Conservation (phyloP, 192 early-diverging fungal species). For the Backusella morwellensis region DNA sequence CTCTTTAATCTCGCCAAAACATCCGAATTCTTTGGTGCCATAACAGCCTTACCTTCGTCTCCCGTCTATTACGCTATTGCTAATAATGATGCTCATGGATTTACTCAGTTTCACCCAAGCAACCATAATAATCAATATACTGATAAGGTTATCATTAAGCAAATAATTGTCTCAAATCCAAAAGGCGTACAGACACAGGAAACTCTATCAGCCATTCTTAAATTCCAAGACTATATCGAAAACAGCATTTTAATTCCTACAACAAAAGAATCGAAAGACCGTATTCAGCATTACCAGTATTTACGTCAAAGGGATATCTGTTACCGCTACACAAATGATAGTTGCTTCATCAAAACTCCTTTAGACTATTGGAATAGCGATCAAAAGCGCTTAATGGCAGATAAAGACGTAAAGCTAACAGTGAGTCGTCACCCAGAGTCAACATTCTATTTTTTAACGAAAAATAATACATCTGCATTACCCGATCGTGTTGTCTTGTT, state of each 20-base stretch:
- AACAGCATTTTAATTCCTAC: conserved; percentile 35
- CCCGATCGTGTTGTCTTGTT: conserved; percentile 37
- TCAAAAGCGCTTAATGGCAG: conserved; percentile 17
- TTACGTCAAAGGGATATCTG: conserved; percentile 29
- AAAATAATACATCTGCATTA: background rate
- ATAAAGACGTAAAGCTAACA: conserved; percentile 12
- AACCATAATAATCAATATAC: background rate
- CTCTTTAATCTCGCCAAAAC: conserved; percentile 66
- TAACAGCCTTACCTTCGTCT: conserved; percentile 36
- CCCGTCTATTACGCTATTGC: conserved; percentile 35
- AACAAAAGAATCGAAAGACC: background rate
- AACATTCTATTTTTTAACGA: background rate
- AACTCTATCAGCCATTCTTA: conserved; percentile 40
- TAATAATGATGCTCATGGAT: background rate
- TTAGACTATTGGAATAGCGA: conserved; percentile 26
- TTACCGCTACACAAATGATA: background rate
- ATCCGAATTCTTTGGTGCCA: conserved; percentile 57
- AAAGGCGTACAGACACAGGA: conserved; percentile 39
- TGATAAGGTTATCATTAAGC: conserved; percentile 47
- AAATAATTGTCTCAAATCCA: conserved; percentile 42
- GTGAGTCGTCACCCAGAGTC: background rate
- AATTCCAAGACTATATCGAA: conserved; percentile 37
- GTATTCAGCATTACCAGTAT: conserved; percentile 1
- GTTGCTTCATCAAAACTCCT: conserved; percentile 28
- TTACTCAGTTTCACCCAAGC: background rate